Base-by-base conservation (phyloP, 306 rosid genomes). In the Astragalus membranaceus region DNA sequence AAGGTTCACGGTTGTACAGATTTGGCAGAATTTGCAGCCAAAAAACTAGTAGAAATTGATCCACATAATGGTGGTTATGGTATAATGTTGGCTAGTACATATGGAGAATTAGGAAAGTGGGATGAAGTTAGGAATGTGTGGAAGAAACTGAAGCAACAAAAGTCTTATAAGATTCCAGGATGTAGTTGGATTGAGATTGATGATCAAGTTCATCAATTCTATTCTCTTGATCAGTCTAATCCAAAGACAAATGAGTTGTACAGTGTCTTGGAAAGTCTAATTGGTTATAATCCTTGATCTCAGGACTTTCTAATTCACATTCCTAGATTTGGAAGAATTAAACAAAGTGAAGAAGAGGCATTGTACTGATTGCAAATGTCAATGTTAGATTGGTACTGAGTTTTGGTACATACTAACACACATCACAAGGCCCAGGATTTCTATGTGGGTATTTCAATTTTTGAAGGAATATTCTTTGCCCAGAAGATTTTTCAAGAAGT, bases 151-250 rank as follows among this genome's bases (percentile, higher is more conserved):
- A 84, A 86, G 80, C 84, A 79, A 67, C 82, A 65, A 49, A 85
- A 72, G 53, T 84, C 87, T 47, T 76, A 68, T 33, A 87, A 89
- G 59, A 79, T 82, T 56, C 97, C 94, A 35, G 94, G 97, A 5
- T 87, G 96, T 77, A 89, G 94, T 75, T 89, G 97, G 96, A 81
- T 92, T 60, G 96, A 92, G 75, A 68, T 89, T 35, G 88, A 87
- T 60, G 80, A 87, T 56, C 79, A 80, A 37, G 86, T 87, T 75
- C 79, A 64, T 79, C 97, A 84, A 14, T 89, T 87, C 80, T 82
- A 77, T 76, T 84, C 92, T 29, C 73, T 79, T 57, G 97, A 89
- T 74, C 75, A 71, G 65, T 70, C 93, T 48, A 90, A 84, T 82
- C 82, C 76, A 20, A 84, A 72, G 80, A 59, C 77, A 48, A 75